Base-by-base conservation (phyloP, 371 early-diverging fungal species). In the Mortierella sp. region DNA sequence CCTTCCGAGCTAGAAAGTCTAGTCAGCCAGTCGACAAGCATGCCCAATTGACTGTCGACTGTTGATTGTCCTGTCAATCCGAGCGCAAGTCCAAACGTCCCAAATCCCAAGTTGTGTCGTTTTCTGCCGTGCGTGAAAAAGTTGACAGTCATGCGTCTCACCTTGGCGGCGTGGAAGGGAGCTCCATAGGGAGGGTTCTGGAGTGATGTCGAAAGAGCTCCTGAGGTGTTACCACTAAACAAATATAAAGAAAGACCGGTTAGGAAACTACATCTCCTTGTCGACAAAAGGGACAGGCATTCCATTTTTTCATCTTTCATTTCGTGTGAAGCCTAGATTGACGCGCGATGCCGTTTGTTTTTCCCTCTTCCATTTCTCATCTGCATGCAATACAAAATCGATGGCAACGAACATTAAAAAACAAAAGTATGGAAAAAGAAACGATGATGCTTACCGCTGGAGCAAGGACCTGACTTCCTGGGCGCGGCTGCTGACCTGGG, bases 141-240 rank as follows among this genome's bases (percentile, higher is more conserved):
- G 44, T 24, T 0, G 28, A 26, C 71, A 42, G 45, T 73, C 28
- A 34, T 26, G 44, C 34, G 58, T 50, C 54, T 76, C 91, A 95
- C 96, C 92, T 97, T 97, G 75, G 94, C 92, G 57, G 90, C 75
- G 19, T 94, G 93, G 58, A 93, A 84, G 63, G 92, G 89, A 54
- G 89, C 90, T 44, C 97, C 97, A 79, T 95, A 95, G n/a, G 97
- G 97, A n/a, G 97, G 96, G 63, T 94, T 90, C 68, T 93, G 92
- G 52, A 97, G 90, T n/a, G 96, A 92, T 77, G 88, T 90, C 55
- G 87, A 78, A 73, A 97, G 89, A 24, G 97, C 97, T 55, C 89
- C 93, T 21, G 89, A 87, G 48, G 90, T 81, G 79, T 95, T 93
- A 34, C 97, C 95, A 76, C 96, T 96, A 81, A 26, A 71, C 5